phyloP scores from a whole-genome alignment of 2,329 filamentous ascomycete species.

The Fusarium sp. region DNA sequence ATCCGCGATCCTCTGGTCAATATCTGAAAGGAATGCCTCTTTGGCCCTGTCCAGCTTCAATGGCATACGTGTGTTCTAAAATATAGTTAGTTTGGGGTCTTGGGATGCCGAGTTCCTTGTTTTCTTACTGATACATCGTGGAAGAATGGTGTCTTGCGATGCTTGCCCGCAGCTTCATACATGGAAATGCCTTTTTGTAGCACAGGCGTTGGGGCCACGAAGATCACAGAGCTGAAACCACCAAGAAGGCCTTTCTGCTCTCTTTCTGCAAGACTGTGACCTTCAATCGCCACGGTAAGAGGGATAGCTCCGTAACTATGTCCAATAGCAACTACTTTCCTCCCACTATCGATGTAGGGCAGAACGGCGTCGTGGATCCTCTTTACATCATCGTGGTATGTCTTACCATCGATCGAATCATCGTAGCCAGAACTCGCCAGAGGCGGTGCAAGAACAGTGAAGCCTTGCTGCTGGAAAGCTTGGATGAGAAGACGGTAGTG shows the following conservation, averaged over 20 bases:
- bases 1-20: conserved; percentile 6
- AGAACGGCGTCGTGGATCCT: not conserved
- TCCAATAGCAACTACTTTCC: conserved; percentile 1
- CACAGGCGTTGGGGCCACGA: conserved; percentile 14
- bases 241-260: not conserved
- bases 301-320: conserved; percentile 36
- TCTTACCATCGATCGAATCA: conserved; percentile 16
- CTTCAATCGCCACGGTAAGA: not conserved
- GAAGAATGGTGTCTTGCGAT: conserved; percentile 7
- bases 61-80: conserved; percentile 9
- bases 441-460: conserved; percentile 12
- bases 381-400: conserved; percentile 19
- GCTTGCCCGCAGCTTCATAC: conserved; percentile 7
- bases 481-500: conserved; percentile 27
- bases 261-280: conserved; percentile 7
- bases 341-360: conserved; percentile 6
- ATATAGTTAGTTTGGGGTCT: rapidly evolving
- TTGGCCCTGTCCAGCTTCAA: not conserved
- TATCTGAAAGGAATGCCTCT: conserved; percentile 23
- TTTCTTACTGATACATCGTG: conserved; percentile 11
- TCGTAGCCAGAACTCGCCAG: conserved; percentile 28
- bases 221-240: conserved; percentile 12
- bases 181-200: conserved; percentile 22
- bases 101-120: rapidly evolving
- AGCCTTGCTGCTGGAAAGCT: not conserved